Percentiles rank a stretch among this genome's conserved stretches.
Conservation (phyloP, 2,329 filamentous ascomycete genomes). For the Xylaria multiplex region DNA sequence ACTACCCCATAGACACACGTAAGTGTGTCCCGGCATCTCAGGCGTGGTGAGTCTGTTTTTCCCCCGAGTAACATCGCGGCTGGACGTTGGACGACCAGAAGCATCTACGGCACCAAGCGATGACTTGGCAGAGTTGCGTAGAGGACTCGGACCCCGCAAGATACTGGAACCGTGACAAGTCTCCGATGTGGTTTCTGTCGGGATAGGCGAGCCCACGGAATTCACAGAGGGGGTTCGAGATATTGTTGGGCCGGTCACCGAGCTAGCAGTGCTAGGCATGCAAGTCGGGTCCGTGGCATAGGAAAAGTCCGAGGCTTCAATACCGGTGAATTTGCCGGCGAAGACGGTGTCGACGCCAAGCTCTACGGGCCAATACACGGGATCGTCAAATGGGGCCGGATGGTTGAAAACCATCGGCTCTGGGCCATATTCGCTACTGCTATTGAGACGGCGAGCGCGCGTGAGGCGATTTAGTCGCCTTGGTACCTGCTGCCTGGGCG, state of each 20-base stretch:
- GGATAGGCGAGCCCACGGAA: conserved; percentile 38
- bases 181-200: conserved; percentile 38
- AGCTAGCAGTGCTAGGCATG: conserved; percentile 31
- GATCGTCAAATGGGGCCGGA: conserved; percentile 15
- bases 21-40: conserved; percentile 42
- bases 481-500: not conserved
- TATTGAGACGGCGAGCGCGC: not conserved
- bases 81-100: not conserved
- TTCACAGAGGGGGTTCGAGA: conserved; percentile 35
- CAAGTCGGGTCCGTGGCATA: conserved; percentile 8
- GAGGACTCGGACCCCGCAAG: conserved; percentile 39
- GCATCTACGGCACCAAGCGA: not conserved
- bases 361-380: conserved; percentile 21
- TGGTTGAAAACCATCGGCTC: conserved; percentile 26
- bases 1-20: conserved; percentile 55
- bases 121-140: conserved; percentile 32
- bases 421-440: not conserved
- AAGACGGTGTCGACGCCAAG: conserved; percentile 22
- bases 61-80: conserved; percentile 1
- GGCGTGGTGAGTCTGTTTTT: conserved; percentile 37
- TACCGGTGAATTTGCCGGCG: conserved; percentile 30
- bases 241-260: conserved; percentile 34
- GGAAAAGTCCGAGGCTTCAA: conserved; percentile 27
- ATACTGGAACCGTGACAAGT: conserved; percentile 3
- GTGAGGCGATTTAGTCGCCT: not conserved